Evolutionary conservation across 2,329 filamentous ascomycete species (phyloP), one percentile per base, ranked within the genome.

Genomic region (Aspergillus persii): DNA sequence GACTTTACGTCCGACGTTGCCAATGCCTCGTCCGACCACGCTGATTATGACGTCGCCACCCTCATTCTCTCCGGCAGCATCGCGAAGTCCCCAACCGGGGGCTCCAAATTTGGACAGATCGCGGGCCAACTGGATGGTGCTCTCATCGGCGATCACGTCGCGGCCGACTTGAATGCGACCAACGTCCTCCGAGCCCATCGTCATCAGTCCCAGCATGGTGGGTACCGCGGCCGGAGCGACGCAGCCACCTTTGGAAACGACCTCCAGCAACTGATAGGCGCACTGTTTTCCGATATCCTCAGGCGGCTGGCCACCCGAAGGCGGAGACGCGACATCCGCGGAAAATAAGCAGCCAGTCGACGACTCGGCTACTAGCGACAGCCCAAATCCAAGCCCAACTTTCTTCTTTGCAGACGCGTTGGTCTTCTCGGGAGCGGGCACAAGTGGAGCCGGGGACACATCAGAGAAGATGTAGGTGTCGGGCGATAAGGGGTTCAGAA

Each of bases 121-220:
- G 68, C 95, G 84, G 9, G 91, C 93, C 56, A 97, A 78, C 53
- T 87, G 86, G 58, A 99, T 84, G 55, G 92, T 81, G 60, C 91
- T 89, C 72, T 96, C 91, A 2, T 88, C 89, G 0, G 87, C 93
- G 50, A 98, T 77, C 0, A 97, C 86, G 50, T 94, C 90, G 68
- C 86, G 88, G 33, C 93, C 92, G 59, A 99, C 73, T 63, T 91
- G 86, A 65, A 99, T 75, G 60, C 95, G 85, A 4, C 95, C 95
- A 12, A 99, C 92, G 75, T 99, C 95, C 73, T 98, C 95, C 1
- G 90, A 91, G 0, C 95, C 95, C 95, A 99, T 98, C 36, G 93
- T 92, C 95, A 99, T 99, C 63, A 99, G 81, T 18, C 88, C 90
- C 55, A 99, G 76, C 64, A 96, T 83, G 0, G 89, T 94, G 3